Evolutionary conservation across 176 grass and related monocot species (phyloP), one percentile per base, ranked within the genome.

Genomic region (Secale cereale): DNA sequence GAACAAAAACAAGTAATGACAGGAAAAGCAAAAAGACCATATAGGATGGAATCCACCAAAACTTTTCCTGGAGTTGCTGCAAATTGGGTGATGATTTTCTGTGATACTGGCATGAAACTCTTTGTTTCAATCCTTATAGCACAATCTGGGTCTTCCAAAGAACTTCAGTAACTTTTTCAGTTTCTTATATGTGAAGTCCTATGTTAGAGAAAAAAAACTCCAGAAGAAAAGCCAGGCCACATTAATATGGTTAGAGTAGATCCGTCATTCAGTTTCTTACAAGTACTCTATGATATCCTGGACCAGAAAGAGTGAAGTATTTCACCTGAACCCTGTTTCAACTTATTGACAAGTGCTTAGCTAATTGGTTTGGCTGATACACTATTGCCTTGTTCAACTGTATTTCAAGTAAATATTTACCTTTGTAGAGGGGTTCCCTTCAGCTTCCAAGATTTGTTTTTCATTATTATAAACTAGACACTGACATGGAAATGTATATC

Each of bases 401-500:
- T 75, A 4, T 76, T 76, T 36, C 16, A 52, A 61, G 3, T 60
- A 85, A 43, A 78, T 79, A 71, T 33, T 33, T 5, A 8, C 25
- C 76, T 69, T 8, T 50, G 22, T 33, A 89, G 32, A 72, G 71
- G 48, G 29, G 30, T 23, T 45, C 48, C 16, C 60, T 82, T 9
- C 71, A 35, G 5, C 6, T 70, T 70, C 45, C 36, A 82, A 75
- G 45, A 43, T 16, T 16, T 67, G 12, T 73, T 50, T 60, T 28
- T 57, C 59, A 36, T 66, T 84, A 74, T 1, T 52, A 41, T 61
- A 28, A 30, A 85, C 17, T 62, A 61, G 37, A 37, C 7, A 32
- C 66, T 74, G 59, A 25, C 67, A 76, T 62, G 35, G 61, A 82
- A 29, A 77, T 83, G 19, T 78, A 41, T 78, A 70, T 82, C 31